Percentiles rank a stretch among this genome's conserved stretches.
Evolutionary conservation across 2,329 filamentous ascomycete species (phyloP).

Genomic region (Verticillium nonalfalfae): DNA sequence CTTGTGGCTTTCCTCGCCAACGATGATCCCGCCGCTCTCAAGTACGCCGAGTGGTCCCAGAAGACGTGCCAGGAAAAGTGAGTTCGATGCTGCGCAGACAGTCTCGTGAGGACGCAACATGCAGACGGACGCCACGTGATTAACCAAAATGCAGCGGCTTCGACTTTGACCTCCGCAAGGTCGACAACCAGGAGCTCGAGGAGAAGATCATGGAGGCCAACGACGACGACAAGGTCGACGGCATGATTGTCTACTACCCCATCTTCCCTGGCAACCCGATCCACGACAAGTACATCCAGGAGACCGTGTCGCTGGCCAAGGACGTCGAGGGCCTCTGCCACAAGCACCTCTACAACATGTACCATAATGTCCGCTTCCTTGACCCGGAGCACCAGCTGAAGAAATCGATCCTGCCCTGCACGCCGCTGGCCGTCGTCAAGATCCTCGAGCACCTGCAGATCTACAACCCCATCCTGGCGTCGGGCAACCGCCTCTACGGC

Average conservation of each 20-base stretch:
- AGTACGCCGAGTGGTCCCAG: conserved; percentile 96
- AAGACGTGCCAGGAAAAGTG: conserved; percentile 96
- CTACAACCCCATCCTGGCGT: conserved; percentile 90
- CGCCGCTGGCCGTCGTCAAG: conserved; percentile 92
- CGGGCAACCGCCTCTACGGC: conserved; percentile 88
- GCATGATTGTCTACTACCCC: conserved; percentile 96
- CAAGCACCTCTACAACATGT: conserved; percentile 98
- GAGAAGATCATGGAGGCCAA: conserved; percentile 84
- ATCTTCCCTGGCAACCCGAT: conserved; percentile 77
- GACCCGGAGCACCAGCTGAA: conserved; percentile 70
- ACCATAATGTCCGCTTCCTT: conserved; percentile 93
- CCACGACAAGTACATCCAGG: conserved; percentile 93
- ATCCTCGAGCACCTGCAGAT: conserved; percentile 93
- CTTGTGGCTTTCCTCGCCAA: conserved; percentile 92
- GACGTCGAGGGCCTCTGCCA: conserved; percentile 95
- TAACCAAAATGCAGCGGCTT: conserved; percentile 60
- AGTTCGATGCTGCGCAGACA: conserved; percentile 28
- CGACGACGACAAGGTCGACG: conserved; percentile 68
- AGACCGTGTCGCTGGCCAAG: conserved; percentile 83
- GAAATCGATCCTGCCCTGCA: conserved; percentile 94
- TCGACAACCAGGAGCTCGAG: conserved; percentile 84
- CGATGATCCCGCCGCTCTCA: conserved; percentile 79
- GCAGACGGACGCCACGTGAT: not conserved
- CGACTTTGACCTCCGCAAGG: conserved; percentile 75
- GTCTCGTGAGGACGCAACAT: not conserved